Conservation (phyloP, 23 red algal species). For the Pyropia yezoensis region DNA sequence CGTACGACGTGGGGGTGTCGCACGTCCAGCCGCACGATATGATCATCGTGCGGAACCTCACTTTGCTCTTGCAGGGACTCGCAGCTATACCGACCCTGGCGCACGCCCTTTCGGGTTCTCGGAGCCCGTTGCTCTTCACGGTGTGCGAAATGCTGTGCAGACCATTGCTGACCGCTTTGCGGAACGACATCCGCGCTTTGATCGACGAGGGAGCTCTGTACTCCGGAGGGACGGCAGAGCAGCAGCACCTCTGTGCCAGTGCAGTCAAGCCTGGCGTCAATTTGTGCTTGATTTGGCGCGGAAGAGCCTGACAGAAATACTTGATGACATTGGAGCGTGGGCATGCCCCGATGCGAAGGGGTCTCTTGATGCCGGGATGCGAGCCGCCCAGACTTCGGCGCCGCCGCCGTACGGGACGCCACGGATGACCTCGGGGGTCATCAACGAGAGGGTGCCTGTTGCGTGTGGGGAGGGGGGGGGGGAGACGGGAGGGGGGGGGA, state of each 20-base stretch:
- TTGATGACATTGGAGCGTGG: conserved; percentile 72
- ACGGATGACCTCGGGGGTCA: too few species aligned
- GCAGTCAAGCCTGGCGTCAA: conserved; percentile 59
- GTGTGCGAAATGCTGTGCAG: conserved; percentile 35
- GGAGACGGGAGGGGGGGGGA: too few species aligned
- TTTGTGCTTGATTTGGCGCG: conserved; percentile 68
- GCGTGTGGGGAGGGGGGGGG: too few species aligned
- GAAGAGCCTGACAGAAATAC: conserved; percentile 57
- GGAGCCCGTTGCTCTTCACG: conserved; percentile 23
- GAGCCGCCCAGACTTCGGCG: too few species aligned
- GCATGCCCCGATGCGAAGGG: too few species aligned
- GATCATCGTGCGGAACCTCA: conserved; percentile 38
- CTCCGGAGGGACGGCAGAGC: conserved; percentile 20
- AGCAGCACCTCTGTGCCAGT: conserved; percentile 65
- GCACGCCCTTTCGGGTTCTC: conserved; percentile 10
- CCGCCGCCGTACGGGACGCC: too few species aligned
- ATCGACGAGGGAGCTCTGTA: conserved; percentile 31
- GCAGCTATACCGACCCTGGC: conserved; percentile 21
- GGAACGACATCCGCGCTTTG: conserved; percentile 22
- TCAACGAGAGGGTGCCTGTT: too few species aligned
- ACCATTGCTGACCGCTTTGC: conserved; percentile 26
- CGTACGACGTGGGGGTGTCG: too few species aligned
- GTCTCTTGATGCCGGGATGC: conserved; percentile 75
- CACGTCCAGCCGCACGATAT: conserved; percentile 7
- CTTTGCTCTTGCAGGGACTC: conserved; percentile 38